Base-by-base conservation (phyloP, 1,284 basidiomycete genomes). In the Leccinum pallidistipes region DNA sequence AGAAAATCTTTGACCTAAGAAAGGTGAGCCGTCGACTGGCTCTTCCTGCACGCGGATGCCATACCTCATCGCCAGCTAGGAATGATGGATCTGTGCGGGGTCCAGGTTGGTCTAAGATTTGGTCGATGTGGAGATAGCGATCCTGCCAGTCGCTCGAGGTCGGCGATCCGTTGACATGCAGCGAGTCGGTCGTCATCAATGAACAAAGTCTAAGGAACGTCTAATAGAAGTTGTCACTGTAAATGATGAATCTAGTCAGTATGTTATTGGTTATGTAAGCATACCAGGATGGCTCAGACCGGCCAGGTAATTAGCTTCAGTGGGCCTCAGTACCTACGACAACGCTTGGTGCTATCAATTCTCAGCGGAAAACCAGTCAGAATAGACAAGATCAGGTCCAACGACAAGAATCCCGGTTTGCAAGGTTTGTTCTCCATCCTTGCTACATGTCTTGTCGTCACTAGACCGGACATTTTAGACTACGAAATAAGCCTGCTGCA, bases 381-480 rank as follows among this genome's bases (percentile, higher is more conserved):
- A 62, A 92, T 99, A 58, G 92, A 97, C 72, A 88, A 86, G 69
- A 98, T 99, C 66, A 87, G 97, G 14, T 82, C 94, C 1, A 89
- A 96, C 57, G 94, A 97, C 77, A 92, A 95, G 68, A 91, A 97
- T 73, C 97, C 97, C 40, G 97, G 97, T 76, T 79, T 99, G 31
- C 81, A 90, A 82, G 92, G 92, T 92, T 64, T 56, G 78, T 63
- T 32, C 18, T 49, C 11, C 32, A 24, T 38, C 7, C 32, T 4
- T 38, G 21, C 3, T 61, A 49, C 5, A 6, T 43, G 40, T 43
- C n/a, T 43, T 31, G 50, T 36, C 57, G 31, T 36, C 40, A 63
- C 21, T 24, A 24, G 21, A 24, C 27, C n/a, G 43, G 47, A 43
- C 31, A 55, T 52, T 27, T 31, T 68, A 91, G 96, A 98, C 73